Conservation (phyloP, 805 yeast genomes). For the Candida nemodendra region DNA sequence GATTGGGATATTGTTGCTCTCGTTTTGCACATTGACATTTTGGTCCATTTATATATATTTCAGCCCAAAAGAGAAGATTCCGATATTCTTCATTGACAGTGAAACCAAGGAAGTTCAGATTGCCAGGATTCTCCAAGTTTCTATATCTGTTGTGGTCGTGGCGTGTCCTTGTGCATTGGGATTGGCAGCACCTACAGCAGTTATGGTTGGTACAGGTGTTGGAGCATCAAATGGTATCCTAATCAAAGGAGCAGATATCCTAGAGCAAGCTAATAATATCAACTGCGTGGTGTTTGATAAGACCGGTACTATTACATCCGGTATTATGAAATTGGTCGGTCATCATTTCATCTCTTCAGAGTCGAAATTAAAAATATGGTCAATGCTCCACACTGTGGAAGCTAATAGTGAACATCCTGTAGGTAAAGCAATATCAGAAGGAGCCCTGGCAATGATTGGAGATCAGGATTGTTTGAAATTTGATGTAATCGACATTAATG, state of each 20-base stretch:
- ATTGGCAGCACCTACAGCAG: conserved; percentile 96
- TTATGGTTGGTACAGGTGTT: conserved; percentile 98
- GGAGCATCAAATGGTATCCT: conserved; percentile 89
- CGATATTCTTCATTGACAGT: conserved; percentile 27
- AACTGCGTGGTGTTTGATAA: conserved; percentile 82
- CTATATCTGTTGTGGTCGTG: conserved; percentile 91
- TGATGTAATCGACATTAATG: conserved; percentile 35
- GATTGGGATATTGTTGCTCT: conserved; percentile 62
- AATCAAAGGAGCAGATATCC: conserved; percentile 88
- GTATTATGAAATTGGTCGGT: conserved; percentile 56
- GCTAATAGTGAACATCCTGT: conserved; percentile 82
- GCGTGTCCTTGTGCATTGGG: conserved; percentile 99
- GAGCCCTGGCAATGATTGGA: conserved; percentile 17
- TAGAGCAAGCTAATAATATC: conserved; percentile 69
- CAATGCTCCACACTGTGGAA: conserved; percentile 59
- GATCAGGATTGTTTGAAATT: conserved; percentile 7
- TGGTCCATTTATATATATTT: conserved; percentile 49
- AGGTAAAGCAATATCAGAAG: conserved; percentile 63
- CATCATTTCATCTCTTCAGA: conserved; percentile 19
- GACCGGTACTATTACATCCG: conserved; percentile 92
- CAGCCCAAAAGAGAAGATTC: conserved; percentile 16
- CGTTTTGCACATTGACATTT: conserved; percentile 61
- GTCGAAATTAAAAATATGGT: conserved; percentile 42
- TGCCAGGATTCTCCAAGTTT: conserved; percentile 53
- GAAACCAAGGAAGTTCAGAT: conserved; percentile 19